Evolutionary conservation across 345 rosid species (phyloP), one percentile per base, ranked within the genome.

Genomic region (Turritis glabra): DNA sequence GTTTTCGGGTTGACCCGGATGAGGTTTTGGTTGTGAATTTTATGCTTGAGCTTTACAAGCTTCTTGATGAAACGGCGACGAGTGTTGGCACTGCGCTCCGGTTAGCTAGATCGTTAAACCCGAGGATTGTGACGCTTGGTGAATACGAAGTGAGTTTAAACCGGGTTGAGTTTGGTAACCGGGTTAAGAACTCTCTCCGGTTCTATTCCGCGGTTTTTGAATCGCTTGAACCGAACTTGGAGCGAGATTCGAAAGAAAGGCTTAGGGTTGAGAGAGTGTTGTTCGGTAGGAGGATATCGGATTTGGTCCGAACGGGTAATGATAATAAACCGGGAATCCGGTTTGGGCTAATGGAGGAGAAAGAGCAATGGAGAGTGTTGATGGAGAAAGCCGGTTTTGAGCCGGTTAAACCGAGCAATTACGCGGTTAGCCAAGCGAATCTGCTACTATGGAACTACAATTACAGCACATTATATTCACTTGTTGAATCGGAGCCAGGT

Each of bases 121-220:
- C 98, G 10, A 73, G 68, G 35, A 78, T 94, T 26, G 91, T 94
- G 19, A 94, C 96, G 2, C 81, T 94, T 4, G 95, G 92, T 3
- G 97, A 94, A 78, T 83, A 90, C 72, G 97, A 94, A 64, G 88
- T 82, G 52, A 80, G 89, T 30, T 80, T 90, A 83, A 94, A 91
- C 76, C 69, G 83, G 57, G 81, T 73, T 2, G 91, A 85, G 11
- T 88, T 80, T 74, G 14, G 75, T 3, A 74, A 71, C 81, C 84
- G 98, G 29, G 85, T 91, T 69, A 83, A 79, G 60, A 91, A 87
- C 71, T 96, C 93, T 2, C 62, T 91, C 54, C 80, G 75, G 57
- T 91, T 88, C 55, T 91, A 88, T 79, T 66, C 87, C 0, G 96
- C 97, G 5, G 60, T 91, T 46, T 94, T 91, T 9, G 91, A 91